These are phyloP conservation scores for Colletotrichum acutatum DNA, from an alignment of 2,329 filamentous ascomycete genomes.

Conservation along the genomic window DNA sequence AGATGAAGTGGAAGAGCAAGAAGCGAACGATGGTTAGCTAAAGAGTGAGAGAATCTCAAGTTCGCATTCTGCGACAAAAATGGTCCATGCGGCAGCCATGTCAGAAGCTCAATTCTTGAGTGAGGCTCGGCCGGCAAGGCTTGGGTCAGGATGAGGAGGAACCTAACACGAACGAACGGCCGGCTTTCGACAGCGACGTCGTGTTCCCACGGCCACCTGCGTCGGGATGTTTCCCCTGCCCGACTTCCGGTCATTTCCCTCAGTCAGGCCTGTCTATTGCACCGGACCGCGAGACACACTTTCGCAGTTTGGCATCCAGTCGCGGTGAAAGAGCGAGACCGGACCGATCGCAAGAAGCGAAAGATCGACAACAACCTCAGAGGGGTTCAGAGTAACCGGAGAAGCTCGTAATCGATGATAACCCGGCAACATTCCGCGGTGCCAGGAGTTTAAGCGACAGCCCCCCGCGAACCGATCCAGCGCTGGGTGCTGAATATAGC, in stretches of 20 bases:
- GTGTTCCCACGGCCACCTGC: neutral
- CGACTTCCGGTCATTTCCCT: neutral
- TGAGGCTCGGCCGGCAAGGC: conserved; percentile 1
- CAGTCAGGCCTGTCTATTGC: neutral
- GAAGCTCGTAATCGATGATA: neutral
- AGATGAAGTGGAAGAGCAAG: neutral
- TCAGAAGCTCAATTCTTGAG: neutral
- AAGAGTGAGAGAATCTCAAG: neutral
- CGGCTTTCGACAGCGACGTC: neutral
- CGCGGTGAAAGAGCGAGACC: neutral
- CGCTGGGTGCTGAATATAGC: conserved; percentile 12
- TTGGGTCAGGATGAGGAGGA: neutral
- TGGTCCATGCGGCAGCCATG: conserved; percentile 1
- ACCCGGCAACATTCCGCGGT: neutral
- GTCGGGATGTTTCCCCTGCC: neutral
- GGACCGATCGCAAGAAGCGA: neutral
- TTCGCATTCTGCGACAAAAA: neutral
- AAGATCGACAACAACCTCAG: neutral
- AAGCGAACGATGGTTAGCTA: neutral
- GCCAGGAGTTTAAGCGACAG: conserved; percentile 13
- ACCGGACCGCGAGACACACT: neutral
- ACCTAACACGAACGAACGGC: neutral
- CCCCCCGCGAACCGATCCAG: neutral
- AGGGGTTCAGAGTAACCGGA: neutral
- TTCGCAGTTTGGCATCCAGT: neutral